Evolutionary conservation across 1,284 basidiomycete genomes (phyloP), one percentile per base, ranked within the genome.

Genomic region (Ceratobasidium sp.): DNA sequence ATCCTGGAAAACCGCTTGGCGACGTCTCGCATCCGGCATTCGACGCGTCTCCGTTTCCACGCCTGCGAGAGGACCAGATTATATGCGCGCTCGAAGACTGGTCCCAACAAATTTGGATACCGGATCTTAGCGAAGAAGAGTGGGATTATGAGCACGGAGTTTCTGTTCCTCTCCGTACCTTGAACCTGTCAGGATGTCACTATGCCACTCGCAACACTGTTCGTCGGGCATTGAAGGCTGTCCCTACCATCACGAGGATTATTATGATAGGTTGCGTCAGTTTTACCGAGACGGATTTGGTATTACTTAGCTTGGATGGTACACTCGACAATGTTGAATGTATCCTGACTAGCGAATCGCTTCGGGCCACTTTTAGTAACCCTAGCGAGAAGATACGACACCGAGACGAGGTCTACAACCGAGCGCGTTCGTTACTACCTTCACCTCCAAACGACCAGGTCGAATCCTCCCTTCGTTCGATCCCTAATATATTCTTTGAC

Each of bases 21-120:
- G 72, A 75, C 28, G 72, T 75, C 15, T 60, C 72, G 20, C 44
- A 75, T 33, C 72, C 72, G n/a, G 72, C 72, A 7, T 64, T 75
- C 40, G 72, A 75, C n/a, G 60, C 53, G 12, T 75, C 72, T 10
- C 61, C 44, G 5, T 75, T 75, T n/a, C 60, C 60, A 23, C 72
- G 40, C 18, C 33, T 75, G 20, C 49, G 39, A 4, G 60, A 75
- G 44, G 26, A 55, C 42, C 42, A 51, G 40, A 63, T 75, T 64
- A 60, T 75, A 51, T 28, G 60, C 60, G 60, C 58, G 13, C 72
- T 75, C 49, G 44, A 64, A 42, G 44, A 64, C 18, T 75, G 72
- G 72, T 63, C 72, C 9, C 42, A 55, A 9, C 61, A 63, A 18
- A 40, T 63, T 51, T 75, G 72, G 72, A 44, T 64, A 13, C 72